A percentile compares a stretch with the other conserved stretches of the same genome.
Evolutionary conservation across 2,329 filamentous ascomycete genomes (phyloP).

Genomic region (Fusarium circinatum): DNA sequence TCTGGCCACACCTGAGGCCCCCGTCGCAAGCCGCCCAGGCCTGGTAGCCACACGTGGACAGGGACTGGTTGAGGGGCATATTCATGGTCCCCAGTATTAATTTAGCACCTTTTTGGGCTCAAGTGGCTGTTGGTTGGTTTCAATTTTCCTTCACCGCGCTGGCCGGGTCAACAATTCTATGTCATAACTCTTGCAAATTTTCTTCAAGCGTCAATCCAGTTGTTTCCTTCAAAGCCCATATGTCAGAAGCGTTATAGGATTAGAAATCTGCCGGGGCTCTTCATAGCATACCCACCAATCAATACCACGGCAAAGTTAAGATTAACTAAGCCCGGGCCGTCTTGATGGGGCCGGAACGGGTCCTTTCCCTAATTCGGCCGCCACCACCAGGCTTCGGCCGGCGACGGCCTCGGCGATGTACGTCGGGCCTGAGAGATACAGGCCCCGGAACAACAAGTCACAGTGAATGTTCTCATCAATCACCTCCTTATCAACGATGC

Average conservation of each 20-base stretch:
- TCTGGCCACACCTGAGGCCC: conserved; percentile 24
- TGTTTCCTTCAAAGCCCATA: neutral
- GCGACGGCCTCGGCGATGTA: conserved; percentile 19
- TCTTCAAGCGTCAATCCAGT: neutral
- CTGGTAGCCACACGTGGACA: conserved; percentile 26
- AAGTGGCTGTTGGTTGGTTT: conserved; percentile 10
- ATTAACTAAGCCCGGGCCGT: conserved; percentile 30
- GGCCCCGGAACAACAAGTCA: neutral
- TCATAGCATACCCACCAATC: conserved; percentile 10
- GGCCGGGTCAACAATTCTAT: neutral
- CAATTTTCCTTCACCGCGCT: conserved; percentile 6
- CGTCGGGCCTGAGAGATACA: neutral
- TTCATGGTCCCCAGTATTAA: conserved; percentile 12
- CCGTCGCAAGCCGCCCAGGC: conserved; percentile 7
- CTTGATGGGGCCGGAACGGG: conserved; percentile 28
- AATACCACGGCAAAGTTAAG: conserved; percentile 7
- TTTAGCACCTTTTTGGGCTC: conserved; percentile 4
- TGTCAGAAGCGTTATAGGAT: conserved; percentile 23
- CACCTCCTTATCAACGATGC: neutral
- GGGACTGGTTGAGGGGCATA: conserved; percentile 17
- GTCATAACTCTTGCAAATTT: conserved; percentile 22
- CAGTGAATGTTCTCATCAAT: neutral
- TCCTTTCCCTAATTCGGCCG: conserved; percentile 24
- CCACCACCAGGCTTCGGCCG: conserved; percentile 13
- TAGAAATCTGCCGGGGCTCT: conserved; percentile 3